Evolutionary conservation across 2,329 filamentous ascomycete species (phyloP), one percentile per base, ranked within the genome.

Genomic region (Pestalotiopsis sp.): DNA sequence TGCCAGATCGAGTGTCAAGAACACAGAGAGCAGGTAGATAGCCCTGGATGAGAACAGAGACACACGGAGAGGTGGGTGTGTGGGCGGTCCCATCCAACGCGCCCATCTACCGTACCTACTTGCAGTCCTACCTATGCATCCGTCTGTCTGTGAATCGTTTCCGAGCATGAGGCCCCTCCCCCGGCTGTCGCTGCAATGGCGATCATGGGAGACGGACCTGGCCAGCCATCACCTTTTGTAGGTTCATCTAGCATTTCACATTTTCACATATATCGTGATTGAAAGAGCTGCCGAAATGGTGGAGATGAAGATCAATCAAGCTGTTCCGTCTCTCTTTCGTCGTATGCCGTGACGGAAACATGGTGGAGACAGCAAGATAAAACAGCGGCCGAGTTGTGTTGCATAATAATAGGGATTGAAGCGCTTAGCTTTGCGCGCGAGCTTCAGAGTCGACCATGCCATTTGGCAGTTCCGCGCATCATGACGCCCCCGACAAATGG

Each of bases 301-400:
- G 57, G 57, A 39, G 27, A 62, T 62, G 59, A 62, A 12, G 31
- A 62, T 39, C 59, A 23, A 39, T 11, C 59, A 62, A 27, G 57
- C 36, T 23, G 17, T n/a, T 17, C 17, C 45, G 45, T 52, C 45
- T 17, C 23, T n/a, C 45, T 17, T 6, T 31, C 7, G 13, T 20
- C 5, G 59, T 12, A 39, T 12, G 59, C 59, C 59, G n/a, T 14
- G 17, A 39, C 27, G 17, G 13, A 39, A 62, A 62, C 17, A 39
- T 17, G n/a, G 57, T 58, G 23, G 23, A 59, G 57, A 27, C 23
- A 59, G 25, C 25, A 59, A 17, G 12, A 14, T 36, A 36, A 31
- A 17, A 27, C 57, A 23, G 25, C n/a, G 25, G 57, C 57, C 23
- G 14, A 27, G 27, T 27, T n/a, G 23, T 23, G 31, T 36, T 36